Conservation (phyloP, 2,329 filamentous ascomycete genomes). For the Beauveria australis region DNA sequence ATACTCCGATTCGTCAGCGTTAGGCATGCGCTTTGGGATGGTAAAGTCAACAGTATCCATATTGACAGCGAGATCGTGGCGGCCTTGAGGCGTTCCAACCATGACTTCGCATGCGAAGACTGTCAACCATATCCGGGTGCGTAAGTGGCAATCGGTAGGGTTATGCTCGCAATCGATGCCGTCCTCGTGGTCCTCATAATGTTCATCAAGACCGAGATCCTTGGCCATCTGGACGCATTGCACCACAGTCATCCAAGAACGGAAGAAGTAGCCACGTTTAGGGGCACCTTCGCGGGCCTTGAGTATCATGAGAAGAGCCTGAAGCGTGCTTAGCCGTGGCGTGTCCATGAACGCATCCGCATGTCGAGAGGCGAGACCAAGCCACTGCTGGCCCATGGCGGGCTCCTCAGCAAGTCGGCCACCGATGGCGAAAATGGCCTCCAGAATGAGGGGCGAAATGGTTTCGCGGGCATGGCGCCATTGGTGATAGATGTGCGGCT, state of each 20-base stretch:
- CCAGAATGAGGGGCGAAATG: constrained; percentile 81
- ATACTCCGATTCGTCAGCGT: constrained; percentile 66
- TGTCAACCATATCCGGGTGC: constrained; percentile 83
- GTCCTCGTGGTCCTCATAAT: constrained; percentile 68
- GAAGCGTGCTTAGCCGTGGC: constrained; percentile 81
- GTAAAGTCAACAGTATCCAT: constrained; percentile 69
- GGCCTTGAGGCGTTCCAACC: constrained; percentile 87
- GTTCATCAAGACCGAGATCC: constrained; percentile 82
- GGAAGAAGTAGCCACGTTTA: constrained; percentile 90
- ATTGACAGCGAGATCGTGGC: constrained; percentile 69
- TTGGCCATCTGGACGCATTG: constrained; percentile 90
- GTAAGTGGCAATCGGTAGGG: constrained; percentile 69
- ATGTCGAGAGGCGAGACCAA: constrained; percentile 80
- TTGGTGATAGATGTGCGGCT: constrained; percentile 74
- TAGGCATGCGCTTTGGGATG: constrained; percentile 53
- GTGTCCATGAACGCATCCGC: constrained; percentile 91
- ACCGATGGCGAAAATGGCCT: constrained; percentile 85
- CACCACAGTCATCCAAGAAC: constrained; percentile 94
- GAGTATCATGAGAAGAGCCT: constrained; percentile 77
- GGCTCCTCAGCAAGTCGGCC: constrained; percentile 77
- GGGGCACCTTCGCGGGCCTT: constrained; percentile 90
- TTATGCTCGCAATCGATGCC: constrained; percentile 62
- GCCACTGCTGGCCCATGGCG: constrained; percentile 82
- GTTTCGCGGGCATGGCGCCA: constrained; percentile 77
- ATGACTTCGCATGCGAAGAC: constrained; percentile 82